These are phyloP conservation scores for Pseudovirgaria hyperparasitica DNA, from an alignment of 2,329 filamentous ascomycete species.

Conservation along the genomic window DNA sequence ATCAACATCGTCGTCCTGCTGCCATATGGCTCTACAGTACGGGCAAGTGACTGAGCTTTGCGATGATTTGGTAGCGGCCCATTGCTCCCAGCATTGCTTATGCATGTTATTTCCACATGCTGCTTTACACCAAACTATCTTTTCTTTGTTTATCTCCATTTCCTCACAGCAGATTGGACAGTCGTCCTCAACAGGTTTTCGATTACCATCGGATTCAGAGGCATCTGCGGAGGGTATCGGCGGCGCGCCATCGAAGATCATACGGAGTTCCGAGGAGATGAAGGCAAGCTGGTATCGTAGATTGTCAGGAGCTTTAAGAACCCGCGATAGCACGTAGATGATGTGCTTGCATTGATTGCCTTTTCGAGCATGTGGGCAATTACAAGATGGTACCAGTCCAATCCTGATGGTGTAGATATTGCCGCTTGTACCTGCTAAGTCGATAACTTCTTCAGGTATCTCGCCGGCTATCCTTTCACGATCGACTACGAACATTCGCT, in stretches of 20 bases:
- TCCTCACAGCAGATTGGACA: conserved; percentile 52
- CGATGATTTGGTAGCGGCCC: conserved; percentile 22
- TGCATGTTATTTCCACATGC: conserved; percentile 53
- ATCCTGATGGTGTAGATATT: conserved; percentile 49
- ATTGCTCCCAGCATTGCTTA: conserved; percentile 42
- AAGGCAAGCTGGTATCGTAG: conserved; percentile 49
- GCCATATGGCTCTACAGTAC: conserved; percentile 47
- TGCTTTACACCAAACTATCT: conserved; percentile 41
- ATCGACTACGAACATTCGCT: conserved; percentile 45
- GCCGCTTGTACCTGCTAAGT: conserved; percentile 47
- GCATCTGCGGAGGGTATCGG: conserved; percentile 30
- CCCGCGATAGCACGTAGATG: conserved; percentile 45
- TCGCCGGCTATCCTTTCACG: conserved; percentile 32
- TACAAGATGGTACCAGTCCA: conserved; percentile 37
- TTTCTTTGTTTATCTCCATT: conserved; percentile 30
- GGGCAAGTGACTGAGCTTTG: conserved; percentile 41
- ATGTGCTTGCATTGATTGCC: conserved; percentile 54
- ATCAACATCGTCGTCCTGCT: conserved; percentile 31
- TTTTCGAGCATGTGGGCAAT: conserved; percentile 41
- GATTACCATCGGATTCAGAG: conserved; percentile 30
- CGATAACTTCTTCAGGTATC: conserved; percentile 38
- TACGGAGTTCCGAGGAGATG: conserved; percentile 42
- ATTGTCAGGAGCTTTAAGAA: conserved; percentile 42
- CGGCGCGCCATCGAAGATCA: conserved; percentile 42
- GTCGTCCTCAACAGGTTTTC: conserved; percentile 47